phyloP scores from a whole-genome alignment of 306 rosid species.

The Vachellia collinsii region DNA sequence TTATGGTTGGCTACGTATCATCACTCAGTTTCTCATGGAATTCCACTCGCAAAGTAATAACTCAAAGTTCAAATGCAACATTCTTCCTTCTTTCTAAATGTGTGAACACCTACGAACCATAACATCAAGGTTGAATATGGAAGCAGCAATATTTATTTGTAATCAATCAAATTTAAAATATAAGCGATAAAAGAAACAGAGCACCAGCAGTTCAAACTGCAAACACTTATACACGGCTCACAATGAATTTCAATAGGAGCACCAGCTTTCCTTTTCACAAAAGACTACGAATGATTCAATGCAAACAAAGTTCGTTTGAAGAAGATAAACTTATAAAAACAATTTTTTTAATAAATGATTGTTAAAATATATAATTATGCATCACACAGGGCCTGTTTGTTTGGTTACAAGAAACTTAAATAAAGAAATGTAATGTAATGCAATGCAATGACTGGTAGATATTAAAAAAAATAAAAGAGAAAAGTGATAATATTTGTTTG shows the following conservation, averaged over 20 bases:
- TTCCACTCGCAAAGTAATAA: neutral
- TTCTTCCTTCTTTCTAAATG: neutral
- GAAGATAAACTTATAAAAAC: neutral
- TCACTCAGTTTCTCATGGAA: neutral
- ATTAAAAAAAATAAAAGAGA: neutral
- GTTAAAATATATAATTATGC: neutral
- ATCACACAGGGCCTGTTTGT: neutral
- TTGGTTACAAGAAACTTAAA: neutral
- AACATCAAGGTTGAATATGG: conserved; percentile 31
- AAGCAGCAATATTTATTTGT: conserved; percentile 1
- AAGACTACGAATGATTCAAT: neutral
- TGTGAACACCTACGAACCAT: neutral
- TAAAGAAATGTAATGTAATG: neutral
- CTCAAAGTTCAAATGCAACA: neutral
- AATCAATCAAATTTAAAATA: neutral
- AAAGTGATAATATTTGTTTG: neutral
- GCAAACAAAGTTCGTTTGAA: neutral
- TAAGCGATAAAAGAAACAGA: neutral
- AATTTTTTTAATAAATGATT: neutral
- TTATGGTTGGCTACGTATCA: neutral
- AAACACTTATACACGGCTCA: neutral
- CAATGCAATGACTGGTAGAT: neutral
- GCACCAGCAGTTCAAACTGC: neutral
- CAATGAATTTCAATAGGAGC: neutral
- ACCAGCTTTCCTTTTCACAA: neutral